Evolutionary conservation across 2,329 filamentous ascomycete species (phyloP), one percentile per base, ranked within the genome.

Genomic region (Chaetomium sp.): DNA sequence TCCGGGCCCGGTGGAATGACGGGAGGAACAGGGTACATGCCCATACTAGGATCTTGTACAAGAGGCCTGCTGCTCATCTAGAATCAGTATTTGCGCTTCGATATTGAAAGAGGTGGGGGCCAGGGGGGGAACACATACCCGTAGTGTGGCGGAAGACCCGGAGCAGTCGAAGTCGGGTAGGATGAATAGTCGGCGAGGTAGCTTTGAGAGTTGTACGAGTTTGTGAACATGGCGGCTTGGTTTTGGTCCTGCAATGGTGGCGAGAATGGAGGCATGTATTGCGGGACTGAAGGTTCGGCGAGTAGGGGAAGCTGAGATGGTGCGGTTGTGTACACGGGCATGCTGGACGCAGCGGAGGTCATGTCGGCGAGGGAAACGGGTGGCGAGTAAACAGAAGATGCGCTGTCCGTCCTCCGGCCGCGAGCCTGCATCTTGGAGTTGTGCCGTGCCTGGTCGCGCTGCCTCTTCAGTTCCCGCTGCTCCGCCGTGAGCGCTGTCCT

Each of bases 381-480:
- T 62, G 63, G 78, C 35, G 74, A 75, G 48, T 72, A 68, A 50
- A 70, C 65, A 35, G 66, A 67, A 19, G 64, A 66, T 36, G 60
- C 59, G 69, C 66, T 80, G 66, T 74, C 76, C 36, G 75, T 73
- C 52, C 81, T 76, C 59, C 77, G 75, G 49, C 77, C 72, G 56
- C 81, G 76, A 7, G 70, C 67, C 3, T 75, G 72, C 12, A 79
- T 67, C 66, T 85, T 85, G 6, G 78, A 78, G 61, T 82, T 79
- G 61, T 82, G 74, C 55, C 83, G 77, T 45, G 74, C 78, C 62
- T 79, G 79, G 61, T 85, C 81, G 58, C 77, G 75, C 63, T 85
- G 81, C 56, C 81, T 76, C 70, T 82, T 85, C 43, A 85, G 67
- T 64, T 84, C 81, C 59, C 82, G 77, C 67, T 85, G 81, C 65